Percentiles rank a stretch among this genome's conserved stretches.
Conservation (phyloP, 768 basidiomycete genomes). For the Auricularia heimuer region DNA sequence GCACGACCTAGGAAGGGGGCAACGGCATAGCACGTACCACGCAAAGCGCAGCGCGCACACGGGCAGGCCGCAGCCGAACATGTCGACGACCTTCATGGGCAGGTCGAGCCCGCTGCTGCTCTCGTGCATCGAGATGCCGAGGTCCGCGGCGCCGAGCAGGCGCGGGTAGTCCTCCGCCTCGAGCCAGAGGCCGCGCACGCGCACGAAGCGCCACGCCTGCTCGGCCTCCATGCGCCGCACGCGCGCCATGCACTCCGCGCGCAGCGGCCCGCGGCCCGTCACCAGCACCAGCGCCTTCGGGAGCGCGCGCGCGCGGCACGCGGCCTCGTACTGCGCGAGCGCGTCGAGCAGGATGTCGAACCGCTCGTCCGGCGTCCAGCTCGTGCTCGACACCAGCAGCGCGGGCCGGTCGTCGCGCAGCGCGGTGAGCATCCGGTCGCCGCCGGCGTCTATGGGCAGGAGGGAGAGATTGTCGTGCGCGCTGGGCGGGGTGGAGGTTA, state of each 20-base stretch:
- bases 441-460: constrained; percentile 10
- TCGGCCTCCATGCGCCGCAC: constrained; percentile 47
- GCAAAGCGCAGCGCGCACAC: constrained; percentile 83
- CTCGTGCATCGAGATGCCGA: constrained; percentile 85
- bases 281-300: constrained; percentile 77
- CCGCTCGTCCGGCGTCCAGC: constrained; percentile 97
- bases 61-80: constrained; percentile 95
- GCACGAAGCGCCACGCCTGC: constrained; percentile 59
- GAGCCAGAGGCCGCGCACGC: constrained; percentile 78
- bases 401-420: constrained; percentile 70
- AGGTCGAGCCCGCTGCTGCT: constrained; percentile 87
- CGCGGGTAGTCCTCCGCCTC: constrained; percentile 84
- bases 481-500: constrained; percentile 17
- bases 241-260: constrained; percentile 60
- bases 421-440: constrained; percentile 29
- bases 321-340: constrained; percentile 56
- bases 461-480: neutral
- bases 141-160: constrained; percentile 80
- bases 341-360: constrained; percentile 77
- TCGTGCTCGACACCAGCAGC: constrained; percentile 82
- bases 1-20: neutral
- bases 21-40: constrained; percentile 44
- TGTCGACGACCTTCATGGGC: constrained; percentile 99
- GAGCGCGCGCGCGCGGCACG: constrained; percentile 34
- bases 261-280: constrained; percentile 83